phyloP scores from a whole-genome alignment of 352 stramenopile species.

The Globisporangium spinosum region DNA sequence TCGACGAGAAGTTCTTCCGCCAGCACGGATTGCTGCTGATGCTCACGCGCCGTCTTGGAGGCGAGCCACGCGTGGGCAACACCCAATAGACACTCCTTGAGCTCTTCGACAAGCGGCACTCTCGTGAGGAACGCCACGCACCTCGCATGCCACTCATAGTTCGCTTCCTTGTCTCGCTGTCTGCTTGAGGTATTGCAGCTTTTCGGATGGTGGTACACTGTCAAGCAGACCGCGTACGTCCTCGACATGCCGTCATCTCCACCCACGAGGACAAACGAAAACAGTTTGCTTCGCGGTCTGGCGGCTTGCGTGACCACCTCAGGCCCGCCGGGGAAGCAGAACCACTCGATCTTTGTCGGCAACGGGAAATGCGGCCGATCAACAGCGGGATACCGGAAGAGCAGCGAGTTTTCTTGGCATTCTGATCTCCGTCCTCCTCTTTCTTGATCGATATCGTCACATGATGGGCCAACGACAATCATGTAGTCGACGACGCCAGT shows the following conservation, averaged over 20 bases:
- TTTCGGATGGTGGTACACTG: constrained; percentile 55
- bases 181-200: not conserved
- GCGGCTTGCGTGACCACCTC: constrained; percentile 49
- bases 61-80: constrained; percentile 54
- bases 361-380: constrained; percentile 63
- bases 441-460: constrained; percentile 6
- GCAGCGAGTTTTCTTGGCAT: constrained; percentile 49
- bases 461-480: constrained; percentile 51
- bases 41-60: constrained; percentile 2
- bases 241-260: constrained; percentile 64
- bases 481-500: constrained; percentile 76
- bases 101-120: constrained; percentile 53
- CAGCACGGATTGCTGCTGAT: not conserved
- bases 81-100: constrained; percentile 49
- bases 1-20: constrained; percentile 38
- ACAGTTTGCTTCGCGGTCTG: constrained; percentile 50
- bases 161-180: constrained; percentile 9
- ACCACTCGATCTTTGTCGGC: constrained; percentile 88
- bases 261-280: constrained; percentile 80
- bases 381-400: constrained; percentile 53
- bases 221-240: constrained; percentile 68
- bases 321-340: constrained; percentile 73
- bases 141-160: constrained; percentile 51
- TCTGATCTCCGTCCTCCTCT: not conserved
- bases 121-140: constrained; percentile 75